Conservation (phyloP, 805 yeast species). For the Spathaspora hagerdaliae region DNA sequence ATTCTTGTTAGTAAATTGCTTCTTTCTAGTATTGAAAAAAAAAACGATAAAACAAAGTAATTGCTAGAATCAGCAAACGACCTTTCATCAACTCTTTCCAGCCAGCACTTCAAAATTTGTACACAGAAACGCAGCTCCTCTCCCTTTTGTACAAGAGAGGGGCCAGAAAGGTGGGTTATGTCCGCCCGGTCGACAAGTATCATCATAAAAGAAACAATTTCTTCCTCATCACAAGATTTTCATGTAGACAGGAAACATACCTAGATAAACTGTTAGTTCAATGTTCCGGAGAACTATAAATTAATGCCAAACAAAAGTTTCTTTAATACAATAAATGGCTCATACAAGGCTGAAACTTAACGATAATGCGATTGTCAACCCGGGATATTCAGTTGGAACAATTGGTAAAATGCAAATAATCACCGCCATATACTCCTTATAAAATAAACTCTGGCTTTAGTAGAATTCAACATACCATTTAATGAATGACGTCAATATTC, state of each 20-base stretch:
- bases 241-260: conserved; percentile 5
- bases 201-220: conserved; percentile 26
- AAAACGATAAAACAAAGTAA: not conserved
- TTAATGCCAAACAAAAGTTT: too few species aligned
- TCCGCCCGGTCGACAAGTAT: conserved; percentile 51
- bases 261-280: conserved; percentile 16
- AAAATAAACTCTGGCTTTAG: conserved; percentile 1
- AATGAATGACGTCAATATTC: conserved; percentile 5
- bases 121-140: conserved; percentile 47
- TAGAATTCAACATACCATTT: conserved; percentile 20
- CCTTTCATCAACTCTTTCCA: conserved; percentile 43
- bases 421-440: conserved; percentile 26
- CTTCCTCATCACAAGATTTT: not conserved
- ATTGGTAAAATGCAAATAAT: conserved; percentile 48
- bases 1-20: not conserved
- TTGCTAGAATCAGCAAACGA: conserved; percentile 31
- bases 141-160: conserved; percentile 38
- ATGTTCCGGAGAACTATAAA: not conserved
- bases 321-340: conserved; percentile 18
- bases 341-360: conserved; percentile 54
- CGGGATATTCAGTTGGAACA: conserved; percentile 49
- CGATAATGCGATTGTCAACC: conserved; percentile 48
- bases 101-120: conserved; percentile 42
- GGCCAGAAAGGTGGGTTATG: conserved; percentile 33
- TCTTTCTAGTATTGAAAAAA: not conserved